Evolutionary conservation across 2,329 filamentous ascomycete genomes (phyloP).

Genomic region (Trichoderma citrinoviride): DNA sequence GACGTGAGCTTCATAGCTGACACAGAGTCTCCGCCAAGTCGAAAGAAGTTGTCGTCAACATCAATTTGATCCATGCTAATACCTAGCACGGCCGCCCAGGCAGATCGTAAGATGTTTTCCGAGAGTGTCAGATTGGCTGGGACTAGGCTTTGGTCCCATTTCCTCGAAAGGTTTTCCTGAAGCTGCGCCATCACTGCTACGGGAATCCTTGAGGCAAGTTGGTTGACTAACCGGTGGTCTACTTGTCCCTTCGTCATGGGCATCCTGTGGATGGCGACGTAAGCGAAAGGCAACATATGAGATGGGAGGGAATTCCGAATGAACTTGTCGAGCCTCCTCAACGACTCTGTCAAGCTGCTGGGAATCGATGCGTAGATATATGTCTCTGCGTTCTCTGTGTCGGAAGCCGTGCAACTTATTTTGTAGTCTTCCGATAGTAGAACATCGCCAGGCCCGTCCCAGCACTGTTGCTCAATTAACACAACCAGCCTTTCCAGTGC

Average conservation of each 20-base stretch:
- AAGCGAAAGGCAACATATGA: slow-evolving; percentile 1
- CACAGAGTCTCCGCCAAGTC: slow-evolving; percentile 30
- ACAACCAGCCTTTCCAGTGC: background rate
- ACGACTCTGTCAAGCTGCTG: background rate
- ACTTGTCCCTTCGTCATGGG: slow-evolving; percentile 30
- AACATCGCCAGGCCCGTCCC: background rate
- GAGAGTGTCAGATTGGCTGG: background rate
- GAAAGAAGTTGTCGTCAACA: slow-evolving; percentile 35
- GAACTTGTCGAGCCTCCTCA: background rate
- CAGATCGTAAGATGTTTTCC: background rate
- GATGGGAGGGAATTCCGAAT: slow-evolving; percentile 4
- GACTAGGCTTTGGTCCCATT: background rate
- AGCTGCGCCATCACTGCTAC: background rate
- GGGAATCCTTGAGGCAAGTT: background rate
- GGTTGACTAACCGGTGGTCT: background rate
- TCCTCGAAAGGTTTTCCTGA: background rate
- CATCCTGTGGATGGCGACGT: slow-evolving; percentile 33
- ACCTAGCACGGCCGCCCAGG: slow-evolving; percentile 21
- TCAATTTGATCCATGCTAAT: slow-evolving; percentile 30
- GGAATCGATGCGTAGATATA: background rate
- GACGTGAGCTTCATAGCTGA: slow-evolving; percentile 32
- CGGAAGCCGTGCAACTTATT: background rate
- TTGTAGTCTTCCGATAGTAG: background rate
- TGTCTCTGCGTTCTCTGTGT: background rate
- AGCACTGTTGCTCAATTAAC: background rate